phyloP scores from a whole-genome alignment of 768 basidiomycete species.

The Tricholoma sp. region DNA sequence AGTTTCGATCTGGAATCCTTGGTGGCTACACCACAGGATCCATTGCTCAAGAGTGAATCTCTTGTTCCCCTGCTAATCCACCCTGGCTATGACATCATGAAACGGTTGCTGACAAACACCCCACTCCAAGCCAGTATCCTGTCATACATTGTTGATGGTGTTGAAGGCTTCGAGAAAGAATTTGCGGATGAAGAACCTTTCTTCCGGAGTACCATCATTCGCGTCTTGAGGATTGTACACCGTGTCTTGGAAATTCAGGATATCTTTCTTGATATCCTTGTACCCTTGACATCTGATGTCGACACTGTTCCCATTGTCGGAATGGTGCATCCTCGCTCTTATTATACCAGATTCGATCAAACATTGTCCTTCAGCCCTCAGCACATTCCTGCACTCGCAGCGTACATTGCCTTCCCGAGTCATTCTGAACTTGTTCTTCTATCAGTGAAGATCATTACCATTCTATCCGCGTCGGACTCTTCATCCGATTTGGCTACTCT shows the following conservation, averaged over 20 bases:
- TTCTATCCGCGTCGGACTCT: slow-evolving; percentile 59
- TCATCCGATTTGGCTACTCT: slow-evolving; percentile 74
- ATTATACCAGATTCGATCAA: slow-evolving; percentile 71
- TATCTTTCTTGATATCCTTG: slow-evolving; percentile 82
- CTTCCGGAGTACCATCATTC: slow-evolving; percentile 71
- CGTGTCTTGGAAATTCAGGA: slow-evolving; percentile 83
- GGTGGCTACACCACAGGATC: slow-evolving; percentile 52
- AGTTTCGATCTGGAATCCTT: slow-evolving; percentile 78
- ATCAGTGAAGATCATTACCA: slow-evolving; percentile 69
- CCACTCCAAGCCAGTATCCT: slow-evolving; percentile 70
- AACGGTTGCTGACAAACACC: slow-evolving; percentile 68
- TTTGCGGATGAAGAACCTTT: slow-evolving; percentile 64
- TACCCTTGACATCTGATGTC: slow-evolving; percentile 70
- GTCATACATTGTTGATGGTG: slow-evolving; percentile 75
- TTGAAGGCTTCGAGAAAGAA: slow-evolving; percentile 69
- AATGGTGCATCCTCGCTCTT: slow-evolving; percentile 56
- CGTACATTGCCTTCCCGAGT: slow-evolving; percentile 68
- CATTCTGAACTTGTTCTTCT: slow-evolving; percentile 73
- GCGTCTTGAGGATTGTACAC: slow-evolving; percentile 76
- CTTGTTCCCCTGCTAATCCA: slow-evolving; percentile 60
- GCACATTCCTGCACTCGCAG: slow-evolving; percentile 76
- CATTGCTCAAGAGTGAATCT: slow-evolving; percentile 42
- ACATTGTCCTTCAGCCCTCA: slow-evolving; percentile 63
- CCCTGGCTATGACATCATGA: slow-evolving; percentile 85
- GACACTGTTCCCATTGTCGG: slow-evolving; percentile 51